Evolutionary conservation across 768 basidiomycete genomes (phyloP), one percentile per base, ranked within the genome.

Genomic region (Leccinum barrowsii): DNA sequence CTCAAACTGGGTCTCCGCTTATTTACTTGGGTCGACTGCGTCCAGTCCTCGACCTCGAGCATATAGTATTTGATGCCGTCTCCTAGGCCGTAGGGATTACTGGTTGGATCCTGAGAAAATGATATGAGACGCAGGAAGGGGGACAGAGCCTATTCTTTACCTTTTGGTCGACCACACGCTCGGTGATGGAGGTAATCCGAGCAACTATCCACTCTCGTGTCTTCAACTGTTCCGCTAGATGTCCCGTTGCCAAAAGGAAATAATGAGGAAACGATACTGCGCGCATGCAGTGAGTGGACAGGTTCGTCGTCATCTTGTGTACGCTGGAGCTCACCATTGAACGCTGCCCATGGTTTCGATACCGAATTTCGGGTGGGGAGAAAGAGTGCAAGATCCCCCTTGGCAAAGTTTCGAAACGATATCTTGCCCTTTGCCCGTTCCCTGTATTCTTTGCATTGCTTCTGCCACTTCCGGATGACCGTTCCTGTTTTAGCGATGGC

Each of bases 341-440:
- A 99, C 10, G 97, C 97, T 22, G 96, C 97, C 96, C 97, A 99
- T 1, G 93, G 91, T 70, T 91, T 93, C 46, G 90, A 88, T 6
- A 92, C 84, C 28, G 94, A 93, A 73, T 98, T 98, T 50, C 95
- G 81, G 0, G 97, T 99, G 2, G 97, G 97, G 13, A 99, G 77
- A 75, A 99, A 99, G 30, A 99, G 77, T 1, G 95, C 96, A 52
- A 99, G 78, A 74, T 99, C 97, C 10, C 95, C 94, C 70, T 94
- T 95, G 7, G 89, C 80, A 64, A 98, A 98, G 75, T 95, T 96
- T 65, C 93, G 81, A 74, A 98, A 98, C 0, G 95, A 90, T 56
- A 99, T 96, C 75, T 97, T 97, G 57, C 94, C 92, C 74, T 90
- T 94, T 15, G 94, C 90, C n/a, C 91, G 85, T 63, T 98, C 96